Base-by-base conservation (phyloP, 805 yeast species). In the Candida quercuum region DNA sequence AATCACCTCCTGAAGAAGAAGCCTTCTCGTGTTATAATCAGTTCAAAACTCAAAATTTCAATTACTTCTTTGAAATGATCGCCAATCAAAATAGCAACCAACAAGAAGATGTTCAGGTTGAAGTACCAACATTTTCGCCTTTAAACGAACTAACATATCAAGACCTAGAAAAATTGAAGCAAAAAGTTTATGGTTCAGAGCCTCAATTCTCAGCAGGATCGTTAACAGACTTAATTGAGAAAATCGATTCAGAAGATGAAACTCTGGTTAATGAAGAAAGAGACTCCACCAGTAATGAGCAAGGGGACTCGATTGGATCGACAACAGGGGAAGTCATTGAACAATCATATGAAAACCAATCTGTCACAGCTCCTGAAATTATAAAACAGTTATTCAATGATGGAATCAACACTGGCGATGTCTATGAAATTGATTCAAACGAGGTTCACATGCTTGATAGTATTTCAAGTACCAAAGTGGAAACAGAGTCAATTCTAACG, bases 11-110 rank as follows among this genome's bases (percentile, higher is more conserved):
- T 3, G 34, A 43, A 2, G 42, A 41, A 5, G 48, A 41, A 5
- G 42, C 46, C 1, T 39, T 22, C 18, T 35, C 46, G 7, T 46
- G 50, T 36, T 46, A 46, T 24, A 42, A 46, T 20, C 42, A 42
- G n/a, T 46, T 33, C 27, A 39, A 38, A 27, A 46, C 50, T 4
- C 23, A 36, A 16, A 33, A 45, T 19, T 42, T 44, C 23, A 28
- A 21, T 11, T 26, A 15, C 1, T 30, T 30, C 17, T 46, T 39
- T 28, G 43, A 46, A 6, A 21, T 24, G 19, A 27, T 33, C 6
- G 10, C 18, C 5, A 21, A 24, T 24, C 13, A n/a, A n/a, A n/a
- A 27, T 9, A n/a, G 5, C 6, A 19, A 2, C n/a, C 30, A 23
- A 5, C 14, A 14, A 6, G 13, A 17, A 6, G 11, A 7, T 13